Conservation (phyloP, 1,284 basidiomycete genomes). For the Ustanciosporium gigantosporum region DNA sequence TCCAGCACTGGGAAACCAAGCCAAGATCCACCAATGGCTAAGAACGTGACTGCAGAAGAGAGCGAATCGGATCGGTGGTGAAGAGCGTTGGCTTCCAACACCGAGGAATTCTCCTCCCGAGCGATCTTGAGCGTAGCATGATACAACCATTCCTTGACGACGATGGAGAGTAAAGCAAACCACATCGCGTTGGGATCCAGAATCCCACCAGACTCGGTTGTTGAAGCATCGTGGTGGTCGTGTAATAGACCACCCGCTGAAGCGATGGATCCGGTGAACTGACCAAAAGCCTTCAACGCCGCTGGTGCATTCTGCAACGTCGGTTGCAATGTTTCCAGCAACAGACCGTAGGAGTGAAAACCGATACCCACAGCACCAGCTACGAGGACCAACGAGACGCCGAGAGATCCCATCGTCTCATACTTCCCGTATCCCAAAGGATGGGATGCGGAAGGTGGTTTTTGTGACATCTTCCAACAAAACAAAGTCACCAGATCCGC, state of each 20-base stretch:
- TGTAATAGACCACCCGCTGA: slow-evolving; percentile 65
- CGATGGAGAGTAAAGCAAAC: slow-evolving; percentile 82
- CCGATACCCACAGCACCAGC: slow-evolving; percentile 86
- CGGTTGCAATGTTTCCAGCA: slow-evolving; percentile 70
- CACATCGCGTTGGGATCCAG: slow-evolving; percentile 94
- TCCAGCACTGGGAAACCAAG: slow-evolving; percentile 84
- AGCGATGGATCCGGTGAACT: slow-evolving; percentile 66
- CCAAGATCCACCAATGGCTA: slow-evolving; percentile 70
- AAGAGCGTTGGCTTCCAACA: slow-evolving; percentile 67
- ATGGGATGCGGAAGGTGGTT: slow-evolving; percentile 74
- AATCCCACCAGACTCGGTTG: slow-evolving; percentile 48
- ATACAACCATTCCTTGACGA: slow-evolving; percentile 91
- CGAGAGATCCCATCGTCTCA: slow-evolving; percentile 86
- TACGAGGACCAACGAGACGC: slow-evolving; percentile 77
- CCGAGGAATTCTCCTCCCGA: slow-evolving; percentile 83
- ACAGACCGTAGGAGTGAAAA: slow-evolving; percentile 83
- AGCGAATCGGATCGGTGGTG: slow-evolving; percentile 86
- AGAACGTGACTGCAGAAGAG: slow-evolving; percentile 50
- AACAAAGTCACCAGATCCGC: slow-evolving; percentile 91
- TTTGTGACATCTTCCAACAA: slow-evolving; percentile 84
- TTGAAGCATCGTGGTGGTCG: slow-evolving; percentile 61
- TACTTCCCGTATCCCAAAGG: slow-evolving; percentile 88
- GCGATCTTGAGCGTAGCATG: slow-evolving; percentile 70
- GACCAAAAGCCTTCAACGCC: slow-evolving; percentile 67
- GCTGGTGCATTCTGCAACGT: slow-evolving; percentile 65